phyloP scores from a whole-genome alignment of 768 basidiomycete species.

The Crassisporium funariophilum region DNA sequence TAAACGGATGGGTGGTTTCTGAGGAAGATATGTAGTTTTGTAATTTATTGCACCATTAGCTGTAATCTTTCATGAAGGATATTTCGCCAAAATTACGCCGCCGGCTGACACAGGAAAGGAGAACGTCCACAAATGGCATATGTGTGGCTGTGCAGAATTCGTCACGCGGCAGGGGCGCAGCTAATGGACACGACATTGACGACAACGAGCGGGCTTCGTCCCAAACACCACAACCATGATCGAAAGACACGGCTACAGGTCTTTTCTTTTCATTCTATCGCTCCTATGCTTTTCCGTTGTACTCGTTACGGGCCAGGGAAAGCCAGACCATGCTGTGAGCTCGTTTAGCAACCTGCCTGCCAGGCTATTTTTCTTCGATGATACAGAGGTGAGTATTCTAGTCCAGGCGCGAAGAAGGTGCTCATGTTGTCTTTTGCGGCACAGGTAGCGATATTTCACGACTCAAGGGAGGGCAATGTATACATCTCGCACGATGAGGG shows the following conservation, averaged over 20 bases:
- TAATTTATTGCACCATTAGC: not conserved
- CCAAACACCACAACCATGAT: slow-evolving; percentile 21
- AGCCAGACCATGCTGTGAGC: slow-evolving; percentile 50
- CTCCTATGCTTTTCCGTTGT: not conserved
- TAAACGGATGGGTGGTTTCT: slow-evolving; percentile 12
- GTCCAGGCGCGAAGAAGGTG: not conserved
- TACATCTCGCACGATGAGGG: slow-evolving; percentile 89
- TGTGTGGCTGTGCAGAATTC: slow-evolving; percentile 19
- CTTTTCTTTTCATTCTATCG: slow-evolving; percentile 15
- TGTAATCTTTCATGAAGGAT: too few species aligned
- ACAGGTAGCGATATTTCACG: slow-evolving; percentile 77
- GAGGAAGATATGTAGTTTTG: not conserved
- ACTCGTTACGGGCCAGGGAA: slow-evolving; percentile 21
- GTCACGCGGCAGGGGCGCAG: slow-evolving; percentile 19
- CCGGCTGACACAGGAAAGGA: not conserved
- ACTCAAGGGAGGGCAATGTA: slow-evolving; percentile 65
- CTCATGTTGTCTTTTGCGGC: slow-evolving; percentile 11
- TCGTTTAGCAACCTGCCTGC: slow-evolving; percentile 75
- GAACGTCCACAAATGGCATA: slow-evolving; percentile 2
- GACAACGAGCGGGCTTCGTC: slow-evolving; percentile 17
- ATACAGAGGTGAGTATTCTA: slow-evolving; percentile 63
- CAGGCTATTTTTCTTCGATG: slow-evolving; percentile 89
- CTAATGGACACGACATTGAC: slow-evolving; percentile 5
- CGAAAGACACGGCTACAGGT: slow-evolving; percentile 13
- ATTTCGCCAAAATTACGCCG: too few species aligned